Percentiles rank a stretch among this genome's conserved stretches.
Evolutionary conservation across 2,329 filamentous ascomycete species (phyloP).

Genomic region (Huntiella abstrusa): DNA sequence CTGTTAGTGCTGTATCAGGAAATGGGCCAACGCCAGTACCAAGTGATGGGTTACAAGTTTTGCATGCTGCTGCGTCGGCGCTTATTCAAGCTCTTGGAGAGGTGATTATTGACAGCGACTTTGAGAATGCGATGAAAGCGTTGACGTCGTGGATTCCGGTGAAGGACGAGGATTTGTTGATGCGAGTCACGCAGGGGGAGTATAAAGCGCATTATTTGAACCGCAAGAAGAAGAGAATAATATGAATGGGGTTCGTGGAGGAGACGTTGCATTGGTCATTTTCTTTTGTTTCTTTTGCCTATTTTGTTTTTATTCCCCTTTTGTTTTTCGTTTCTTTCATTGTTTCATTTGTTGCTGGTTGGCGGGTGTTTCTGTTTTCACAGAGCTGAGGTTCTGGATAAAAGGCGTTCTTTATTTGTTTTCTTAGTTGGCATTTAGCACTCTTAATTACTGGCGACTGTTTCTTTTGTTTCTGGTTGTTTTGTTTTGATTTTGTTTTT

Average conservation of each 20-base stretch:
- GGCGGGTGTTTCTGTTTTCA: slow-evolving; percentile 1
- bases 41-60: slow-evolving; percentile 49
- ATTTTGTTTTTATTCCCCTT: neutral
- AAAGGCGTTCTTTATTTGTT: neutral
- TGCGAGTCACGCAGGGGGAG: slow-evolving; percentile 75
- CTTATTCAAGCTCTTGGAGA: slow-evolving; percentile 80
- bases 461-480: neutral
- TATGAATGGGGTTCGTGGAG: neutral
- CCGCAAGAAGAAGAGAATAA: slow-evolving; percentile 9
- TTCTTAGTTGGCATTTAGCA: neutral
- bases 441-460: neutral
- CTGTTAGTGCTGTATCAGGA: slow-evolving; percentile 1
- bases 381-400: neutral
- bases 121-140: slow-evolving; percentile 95
- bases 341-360: neutral
- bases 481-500: neutral
- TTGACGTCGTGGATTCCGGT: slow-evolving; percentile 87
- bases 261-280: neutral
- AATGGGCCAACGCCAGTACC: slow-evolving; percentile 11
- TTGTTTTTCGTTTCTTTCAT: slow-evolving; percentile 1
- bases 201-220: slow-evolving; percentile 37
- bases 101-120: slow-evolving; percentile 78
- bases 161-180: slow-evolving; percentile 81
- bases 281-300: neutral
- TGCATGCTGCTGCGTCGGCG: slow-evolving; percentile 79